phyloP scores from a whole-genome alignment of 2,329 filamentous ascomycete genomes.

The Beauveria sp. region DNA sequence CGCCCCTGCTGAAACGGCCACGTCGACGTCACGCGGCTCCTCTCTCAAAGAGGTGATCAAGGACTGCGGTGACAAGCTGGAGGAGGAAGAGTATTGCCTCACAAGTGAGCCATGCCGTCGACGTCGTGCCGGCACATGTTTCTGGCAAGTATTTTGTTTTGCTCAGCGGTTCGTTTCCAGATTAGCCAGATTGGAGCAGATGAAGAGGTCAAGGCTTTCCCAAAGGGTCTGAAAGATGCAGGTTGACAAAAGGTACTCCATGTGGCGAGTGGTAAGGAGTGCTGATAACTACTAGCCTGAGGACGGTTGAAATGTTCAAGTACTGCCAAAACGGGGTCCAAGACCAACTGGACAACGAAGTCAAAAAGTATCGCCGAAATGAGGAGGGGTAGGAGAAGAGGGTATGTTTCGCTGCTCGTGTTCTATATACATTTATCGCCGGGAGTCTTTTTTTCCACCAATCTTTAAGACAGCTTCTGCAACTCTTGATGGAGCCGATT shows the following conservation, averaged over 20 bases:
- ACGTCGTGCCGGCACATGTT: neutral
- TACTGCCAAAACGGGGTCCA: too few relatives aligned
- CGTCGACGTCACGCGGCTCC: neutral
- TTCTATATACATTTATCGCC: too few relatives aligned
- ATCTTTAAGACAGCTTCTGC: too few relatives aligned
- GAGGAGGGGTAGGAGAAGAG: too few relatives aligned
- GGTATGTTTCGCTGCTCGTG: too few relatives aligned
- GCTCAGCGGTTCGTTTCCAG: neutral
- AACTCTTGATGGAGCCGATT: too few relatives aligned
- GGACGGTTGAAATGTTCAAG: too few relatives aligned
- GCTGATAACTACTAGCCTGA: too few relatives aligned
- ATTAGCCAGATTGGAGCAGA: neutral
- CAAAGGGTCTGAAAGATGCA: neutral
- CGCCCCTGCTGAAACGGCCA: neutral
- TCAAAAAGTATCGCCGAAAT: too few relatives aligned
- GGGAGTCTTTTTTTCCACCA: too few relatives aligned
- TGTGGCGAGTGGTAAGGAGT: neutral
- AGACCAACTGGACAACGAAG: too few relatives aligned
- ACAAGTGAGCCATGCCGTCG: neutral
- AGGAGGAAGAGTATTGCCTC: neutral
- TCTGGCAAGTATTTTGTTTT: neutral
- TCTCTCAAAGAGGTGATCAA: neutral
- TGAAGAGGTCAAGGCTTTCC: neutral
- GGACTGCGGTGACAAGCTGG: neutral
- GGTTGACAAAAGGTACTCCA: neutral